A percentile compares a stretch with the other conserved stretches of the same genome.
Evolutionary conservation across 177 flowering plant genomes (phyloP).

Genomic region (Vitis hybrid): DNA sequence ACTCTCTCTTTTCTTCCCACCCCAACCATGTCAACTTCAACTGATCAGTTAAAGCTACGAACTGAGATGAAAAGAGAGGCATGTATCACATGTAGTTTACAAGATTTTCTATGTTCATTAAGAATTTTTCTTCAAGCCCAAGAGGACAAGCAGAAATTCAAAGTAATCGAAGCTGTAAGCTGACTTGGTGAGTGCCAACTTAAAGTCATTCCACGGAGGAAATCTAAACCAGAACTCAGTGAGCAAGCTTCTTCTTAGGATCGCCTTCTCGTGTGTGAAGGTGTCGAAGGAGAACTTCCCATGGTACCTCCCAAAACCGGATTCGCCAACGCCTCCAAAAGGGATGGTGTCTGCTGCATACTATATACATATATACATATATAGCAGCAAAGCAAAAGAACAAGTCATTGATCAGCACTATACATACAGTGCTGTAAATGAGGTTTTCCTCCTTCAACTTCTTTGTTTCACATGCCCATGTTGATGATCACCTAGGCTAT

Average conservation of each 20-base stretch:
- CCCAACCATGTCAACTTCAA: too few relatives aligned
- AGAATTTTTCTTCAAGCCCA: conserved; percentile 41
- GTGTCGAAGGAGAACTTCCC: conserved; percentile 64
- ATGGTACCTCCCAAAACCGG: conserved; percentile 67
- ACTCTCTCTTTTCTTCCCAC: too few relatives aligned
- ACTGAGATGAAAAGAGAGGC: too few relatives aligned
- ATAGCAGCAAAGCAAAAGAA: neutral
- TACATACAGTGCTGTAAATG: too few relatives aligned
- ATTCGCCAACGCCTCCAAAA: conserved; percentile 67
- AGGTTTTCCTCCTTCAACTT: too few relatives aligned
- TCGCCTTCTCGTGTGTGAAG: conserved; percentile 56
- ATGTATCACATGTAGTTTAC: accelerated
- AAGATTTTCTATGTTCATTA: too few relatives aligned
- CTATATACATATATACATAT: conserved; percentile 16
- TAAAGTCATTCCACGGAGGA: conserved; percentile 61
- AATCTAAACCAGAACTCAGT: conserved; percentile 57
- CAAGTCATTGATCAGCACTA: neutral
- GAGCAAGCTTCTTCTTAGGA: conserved; percentile 37
- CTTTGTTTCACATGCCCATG: too few relatives aligned
- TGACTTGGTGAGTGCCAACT: conserved; percentile 35
- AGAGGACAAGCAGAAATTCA: conserved; percentile 33
- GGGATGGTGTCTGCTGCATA: conserved; percentile 49
- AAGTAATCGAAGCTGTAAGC: conserved; percentile 39
- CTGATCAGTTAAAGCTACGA: too few relatives aligned
- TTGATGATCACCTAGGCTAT: neutral